A percentile compares a stretch with the other conserved stretches of the same genome.
Conservation (phyloP, 2,329 filamentous ascomycete genomes). For the Hymenoscyphus scutula region DNA sequence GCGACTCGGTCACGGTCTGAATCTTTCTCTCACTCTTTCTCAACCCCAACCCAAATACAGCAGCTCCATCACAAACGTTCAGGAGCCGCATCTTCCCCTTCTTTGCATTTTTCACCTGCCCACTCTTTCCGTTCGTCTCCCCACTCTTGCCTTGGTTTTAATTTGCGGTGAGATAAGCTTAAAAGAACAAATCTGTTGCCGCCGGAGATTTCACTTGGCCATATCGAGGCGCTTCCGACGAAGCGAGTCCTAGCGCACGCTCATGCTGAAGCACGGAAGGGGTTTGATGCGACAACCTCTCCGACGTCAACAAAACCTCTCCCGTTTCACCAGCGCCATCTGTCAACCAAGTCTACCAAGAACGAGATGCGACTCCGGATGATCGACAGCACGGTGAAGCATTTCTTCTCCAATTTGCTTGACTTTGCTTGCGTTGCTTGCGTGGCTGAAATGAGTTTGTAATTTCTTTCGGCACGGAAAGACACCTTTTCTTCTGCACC, state of each 20-base stretch:
- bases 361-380: background rate
- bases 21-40: background rate
- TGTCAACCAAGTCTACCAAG: background rate
- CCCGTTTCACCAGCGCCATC: background rate
- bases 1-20: background rate
- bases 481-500: background rate
- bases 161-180: conserved; percentile 1
- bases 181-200: background rate
- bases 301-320: background rate
- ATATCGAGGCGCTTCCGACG: background rate
- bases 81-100: background rate
- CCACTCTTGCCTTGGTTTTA: background rate
- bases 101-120: background rate
- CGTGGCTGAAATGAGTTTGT: background rate
- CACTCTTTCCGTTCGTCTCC: background rate
- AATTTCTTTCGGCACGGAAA: conserved; percentile 2
- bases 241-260: background rate
- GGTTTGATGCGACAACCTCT: background rate
- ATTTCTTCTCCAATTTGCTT: background rate
- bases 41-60: background rate
- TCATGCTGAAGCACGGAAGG: background rate
- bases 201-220: background rate
- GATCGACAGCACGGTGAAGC: background rate
- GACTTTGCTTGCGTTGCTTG: background rate
- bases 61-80: background rate